Evolutionary conservation across 1,284 basidiomycete species (phyloP), one percentile per base, ranked within the genome.

Genomic region (Phlebopus sp.): DNA sequence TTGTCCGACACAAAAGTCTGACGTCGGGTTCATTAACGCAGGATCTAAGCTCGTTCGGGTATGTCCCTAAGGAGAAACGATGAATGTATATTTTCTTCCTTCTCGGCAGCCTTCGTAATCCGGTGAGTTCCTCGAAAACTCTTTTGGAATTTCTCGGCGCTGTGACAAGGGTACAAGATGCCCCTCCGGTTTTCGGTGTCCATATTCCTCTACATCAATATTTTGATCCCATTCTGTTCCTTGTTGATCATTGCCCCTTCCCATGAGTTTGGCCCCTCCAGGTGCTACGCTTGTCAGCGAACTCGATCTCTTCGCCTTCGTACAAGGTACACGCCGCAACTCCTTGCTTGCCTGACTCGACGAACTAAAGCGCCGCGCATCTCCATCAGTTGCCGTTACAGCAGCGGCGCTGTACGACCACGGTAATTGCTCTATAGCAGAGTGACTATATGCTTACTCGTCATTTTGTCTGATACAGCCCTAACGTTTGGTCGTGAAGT

Each of bases 371-470:
- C 32, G 35, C 46, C 50, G n/a, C n/a, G n/a, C n/a, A 41, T 42
- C 37, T 31, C 21, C 46, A 41, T 37, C n/a, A 64, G 62, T 62
- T 56, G 66, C 64, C n/a, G 60, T 63, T 25, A 51, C 62, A 29
- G 41, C 50, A 27, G 60, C 52, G 36, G 66, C 46, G 42, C 39
- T 64, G 14, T 68, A 64, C 21, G 62, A 64, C 46, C 62, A 64
- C n/a, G 54, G 62, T 60, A 42, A 48, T 54, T 30, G 25, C 1
- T 32, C 17, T 34, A 31, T 11, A 9, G 29, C 21, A 1, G n/a
- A 23, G 15, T 8, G 25, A 37, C 2, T 29, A 19, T 8, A 11
- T 29, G 8, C 17, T 30, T 23, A 36, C 25, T 18, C 44, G 23
- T 59, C 34, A 5, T 43, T 30, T 21, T 36, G 23, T 39, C 19